A percentile compares a stretch with the other conserved stretches of the same genome.
These are phyloP conservation scores for Conidiobolus incongruus DNA, from an alignment of 371 early-diverging fungal species.

Conservation along the genomic window DNA sequence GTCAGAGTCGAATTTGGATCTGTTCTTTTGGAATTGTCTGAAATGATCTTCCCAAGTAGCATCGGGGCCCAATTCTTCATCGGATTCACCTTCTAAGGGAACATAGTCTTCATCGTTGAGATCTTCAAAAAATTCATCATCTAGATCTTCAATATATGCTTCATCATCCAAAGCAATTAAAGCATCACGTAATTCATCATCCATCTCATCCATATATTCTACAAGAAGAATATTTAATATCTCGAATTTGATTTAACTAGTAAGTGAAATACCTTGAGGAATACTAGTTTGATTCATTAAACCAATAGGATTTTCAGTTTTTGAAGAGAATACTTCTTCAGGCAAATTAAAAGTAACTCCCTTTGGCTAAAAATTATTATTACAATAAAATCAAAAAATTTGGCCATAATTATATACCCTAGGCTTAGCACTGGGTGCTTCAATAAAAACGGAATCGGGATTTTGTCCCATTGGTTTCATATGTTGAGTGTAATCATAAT, in stretches of 20 bases:
- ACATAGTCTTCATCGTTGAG: slow-evolving; percentile 17
- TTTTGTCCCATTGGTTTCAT: slow-evolving; percentile 58
- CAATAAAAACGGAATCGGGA: slow-evolving; percentile 56
- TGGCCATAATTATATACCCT: slow-evolving; percentile 10
- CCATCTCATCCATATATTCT: slow-evolving; percentile 34
- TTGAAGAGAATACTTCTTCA: slow-evolving; percentile 44
- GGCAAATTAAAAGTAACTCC: slow-evolving; percentile 30
- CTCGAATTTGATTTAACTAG: neutral
- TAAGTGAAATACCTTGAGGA: slow-evolving; percentile 16
- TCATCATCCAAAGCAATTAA: slow-evolving; percentile 84
- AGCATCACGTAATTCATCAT: slow-evolving; percentile 56
- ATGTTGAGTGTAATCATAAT: slow-evolving; percentile 90
- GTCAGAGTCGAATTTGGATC: slow-evolving; percentile 8
- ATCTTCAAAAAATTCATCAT: slow-evolving; percentile 54
- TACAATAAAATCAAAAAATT: neutral
- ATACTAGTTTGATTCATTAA: slow-evolving; percentile 16
- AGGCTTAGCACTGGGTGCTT: slow-evolving; percentile 23
- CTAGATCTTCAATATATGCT: slow-evolving; percentile 47
- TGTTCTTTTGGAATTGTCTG: slow-evolving; percentile 26
- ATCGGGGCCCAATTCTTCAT: slow-evolving; percentile 16
- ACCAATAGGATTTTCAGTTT: slow-evolving; percentile 23
- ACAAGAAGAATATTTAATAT: slow-evolving; percentile 8
- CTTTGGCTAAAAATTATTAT: neutral
- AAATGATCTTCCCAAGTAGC: slow-evolving; percentile 44
- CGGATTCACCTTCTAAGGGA: slow-evolving; percentile 19